Conservation (phyloP, 2,329 filamentous ascomycete genomes). For the Penicillium sumatraense region DNA sequence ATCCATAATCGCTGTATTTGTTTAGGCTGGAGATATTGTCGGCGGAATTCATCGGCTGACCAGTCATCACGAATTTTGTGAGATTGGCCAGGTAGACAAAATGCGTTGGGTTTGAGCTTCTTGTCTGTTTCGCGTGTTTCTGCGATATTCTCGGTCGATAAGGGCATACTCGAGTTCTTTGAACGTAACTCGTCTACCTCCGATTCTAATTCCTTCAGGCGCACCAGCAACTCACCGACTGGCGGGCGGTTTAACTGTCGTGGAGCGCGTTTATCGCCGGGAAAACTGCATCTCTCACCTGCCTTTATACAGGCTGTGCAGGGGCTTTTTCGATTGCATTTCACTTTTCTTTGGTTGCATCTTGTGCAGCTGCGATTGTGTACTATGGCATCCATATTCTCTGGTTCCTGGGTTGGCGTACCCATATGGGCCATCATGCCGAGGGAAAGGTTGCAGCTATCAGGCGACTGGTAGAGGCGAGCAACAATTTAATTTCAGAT, state of each 20-base stretch:
- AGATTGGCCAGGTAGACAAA: background rate
- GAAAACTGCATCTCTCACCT: slow-evolving; percentile 19
- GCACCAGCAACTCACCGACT: slow-evolving; percentile 18
- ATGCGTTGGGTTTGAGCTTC: background rate
- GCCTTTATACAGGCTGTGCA: slow-evolving; percentile 27
- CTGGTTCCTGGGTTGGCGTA: background rate
- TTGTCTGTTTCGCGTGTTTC: background rate
- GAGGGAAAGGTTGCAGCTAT: background rate
- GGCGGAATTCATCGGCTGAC: background rate
- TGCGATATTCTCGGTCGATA: background rate
- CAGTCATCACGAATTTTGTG: background rate
- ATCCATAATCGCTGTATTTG: slow-evolving; percentile 19
- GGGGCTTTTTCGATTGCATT: slow-evolving; percentile 37
- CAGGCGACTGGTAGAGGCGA: background rate
- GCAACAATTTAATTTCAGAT: background rate
- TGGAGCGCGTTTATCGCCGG: slow-evolving; percentile 21
- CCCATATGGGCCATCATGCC: background rate
- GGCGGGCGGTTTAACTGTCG: slow-evolving; percentile 25
- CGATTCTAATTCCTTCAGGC: slow-evolving; percentile 21
- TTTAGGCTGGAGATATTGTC: background rate
- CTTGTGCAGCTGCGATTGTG: slow-evolving; percentile 31
- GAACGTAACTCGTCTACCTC: slow-evolving; percentile 21
- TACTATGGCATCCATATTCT: background rate
- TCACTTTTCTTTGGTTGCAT: slow-evolving; percentile 39
- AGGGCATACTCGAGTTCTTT: background rate